Evolutionary conservation across 495 filamentous ascomycete species (phyloP), one percentile per base, ranked within the genome.

Genomic region (Lichenothelia convexa): DNA sequence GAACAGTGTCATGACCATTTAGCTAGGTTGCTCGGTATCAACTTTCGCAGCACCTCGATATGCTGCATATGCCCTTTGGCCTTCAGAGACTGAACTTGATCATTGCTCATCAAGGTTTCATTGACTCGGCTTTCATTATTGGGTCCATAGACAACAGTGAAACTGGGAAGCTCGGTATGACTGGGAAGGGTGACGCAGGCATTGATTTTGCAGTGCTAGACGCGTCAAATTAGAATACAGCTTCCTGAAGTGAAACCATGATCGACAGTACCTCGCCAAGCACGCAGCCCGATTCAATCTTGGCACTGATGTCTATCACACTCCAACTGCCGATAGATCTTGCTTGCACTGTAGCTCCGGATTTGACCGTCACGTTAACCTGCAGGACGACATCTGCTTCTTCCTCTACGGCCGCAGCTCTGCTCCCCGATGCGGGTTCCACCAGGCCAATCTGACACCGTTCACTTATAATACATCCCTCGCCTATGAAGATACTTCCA

Each of bases 401-500:
- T n/a, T n/a, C n/a, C n/a, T n/a, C n/a, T n/a, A n/a, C n/a, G n/a
- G n/a, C n/a, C 2, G 24, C 15, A 11, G 24, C 24, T 9, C 24
- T 9, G 9, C 9, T 29, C 9, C 24, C 24, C 15, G 24, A 1
- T 13, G 24, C 15, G 15, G 24, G 24, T 29, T 13, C 59, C 49
- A 55, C 46, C 21, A 42, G 43, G 40, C 18, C 67, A 57, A 53
- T 52, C 58, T 93, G 85, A n/a, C n/a, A n/a, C 24, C 24, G 24
- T 13, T 29, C 24, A 29, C 9, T 13, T 29, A 29, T 29, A 11
- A 29, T 29, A 29, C 24, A 29, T 9, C 24, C 24, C 9, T 73
- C 69, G 0, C 79, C 80, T 32, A 93, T 68, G 6, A 62, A 69
- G 21, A 93, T 68, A 16, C 76, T 70, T 0, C 79, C 85, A 31